phyloP scores from a whole-genome alignment of 768 basidiomycete species.

The Pholiota molesta region DNA sequence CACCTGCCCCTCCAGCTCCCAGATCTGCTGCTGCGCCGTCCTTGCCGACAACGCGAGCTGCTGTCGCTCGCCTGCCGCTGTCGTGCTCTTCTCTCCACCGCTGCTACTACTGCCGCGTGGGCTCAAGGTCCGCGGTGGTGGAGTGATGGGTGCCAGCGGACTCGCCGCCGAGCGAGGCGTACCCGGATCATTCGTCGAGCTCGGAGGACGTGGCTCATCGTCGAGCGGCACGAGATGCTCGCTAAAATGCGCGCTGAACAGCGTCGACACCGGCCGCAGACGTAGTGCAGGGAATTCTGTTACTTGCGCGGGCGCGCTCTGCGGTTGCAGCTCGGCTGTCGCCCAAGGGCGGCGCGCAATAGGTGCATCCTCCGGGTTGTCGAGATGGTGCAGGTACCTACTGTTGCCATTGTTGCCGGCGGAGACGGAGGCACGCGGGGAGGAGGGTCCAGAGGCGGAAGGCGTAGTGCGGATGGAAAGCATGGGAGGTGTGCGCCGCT shows the following conservation, averaged over 20 bases:
- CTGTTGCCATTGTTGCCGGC: background rate
- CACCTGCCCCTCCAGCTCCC: slow-evolving; percentile 77
- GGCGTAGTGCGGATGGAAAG: slow-evolving; percentile 43
- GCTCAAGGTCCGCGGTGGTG: slow-evolving; percentile 17
- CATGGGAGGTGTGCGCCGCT: slow-evolving; percentile 37
- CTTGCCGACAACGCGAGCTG: background rate
- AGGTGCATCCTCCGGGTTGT: background rate
- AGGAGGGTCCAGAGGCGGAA: background rate
- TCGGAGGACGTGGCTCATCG: background rate
- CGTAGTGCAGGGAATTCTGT: slow-evolving; percentile 67
- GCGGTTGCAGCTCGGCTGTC: slow-evolving; percentile 36
- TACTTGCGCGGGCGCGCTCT: slow-evolving; percentile 68
- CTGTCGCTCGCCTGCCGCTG: background rate
- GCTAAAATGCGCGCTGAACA: slow-evolving; percentile 73
- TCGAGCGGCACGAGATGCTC: slow-evolving; percentile 40
- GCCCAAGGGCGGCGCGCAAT: slow-evolving; percentile 22
- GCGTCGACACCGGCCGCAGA: slow-evolving; percentile 74
- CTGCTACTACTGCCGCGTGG: background rate
- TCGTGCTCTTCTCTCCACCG: background rate
- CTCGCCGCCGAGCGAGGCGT: background rate
- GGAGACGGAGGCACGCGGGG: background rate
- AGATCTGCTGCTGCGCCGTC: slow-evolving; percentile 64
- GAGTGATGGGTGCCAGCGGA: slow-evolving; percentile 33
- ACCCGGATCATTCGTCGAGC: background rate
- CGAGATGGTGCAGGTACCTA: background rate